Conservation (phyloP, 768 basidiomycete genomes). For the Rhizopogon vinicolor region DNA sequence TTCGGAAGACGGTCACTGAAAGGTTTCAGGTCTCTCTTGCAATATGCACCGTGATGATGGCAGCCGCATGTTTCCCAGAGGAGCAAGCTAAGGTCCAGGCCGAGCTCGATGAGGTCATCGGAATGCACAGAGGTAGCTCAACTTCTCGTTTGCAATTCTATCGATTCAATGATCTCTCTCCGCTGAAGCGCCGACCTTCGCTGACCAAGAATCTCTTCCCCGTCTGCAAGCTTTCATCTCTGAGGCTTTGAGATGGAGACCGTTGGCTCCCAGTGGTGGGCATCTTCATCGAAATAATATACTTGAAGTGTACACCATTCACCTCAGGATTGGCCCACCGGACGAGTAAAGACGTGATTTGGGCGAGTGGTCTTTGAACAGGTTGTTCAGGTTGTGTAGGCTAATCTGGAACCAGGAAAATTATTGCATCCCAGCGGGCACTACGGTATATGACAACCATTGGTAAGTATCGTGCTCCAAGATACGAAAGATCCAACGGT, state of each 20-base stretch:
- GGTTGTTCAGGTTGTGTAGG: not conserved
- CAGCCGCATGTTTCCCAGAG: conserved; percentile 45
- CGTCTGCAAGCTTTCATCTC: conserved; percentile 32
- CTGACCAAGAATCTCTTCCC: conserved; percentile 28
- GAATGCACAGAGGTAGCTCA: conserved; percentile 22
- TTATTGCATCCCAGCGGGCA: conserved; percentile 18
- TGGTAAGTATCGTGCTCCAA: conserved; percentile 8
- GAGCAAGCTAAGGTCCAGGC: conserved; percentile 43
- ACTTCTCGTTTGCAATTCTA: not conserved
- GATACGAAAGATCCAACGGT: not conserved
- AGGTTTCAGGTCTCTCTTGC: conserved; percentile 38
- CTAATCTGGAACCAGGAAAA: conserved; percentile 12
- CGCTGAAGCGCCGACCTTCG: conserved; percentile 30
- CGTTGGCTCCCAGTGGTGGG: conserved; percentile 24
- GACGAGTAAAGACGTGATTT: conserved; percentile 56
- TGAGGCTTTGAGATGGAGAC: conserved; percentile 32
- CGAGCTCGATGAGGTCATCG: conserved; percentile 48
- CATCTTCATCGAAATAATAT: not conserved
- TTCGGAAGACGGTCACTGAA: not conserved
- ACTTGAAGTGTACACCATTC: not conserved
- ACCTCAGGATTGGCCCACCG: conserved; percentile 48
- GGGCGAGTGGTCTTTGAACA: conserved; percentile 28
- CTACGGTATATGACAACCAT: conserved; percentile 14
- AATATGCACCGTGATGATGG: conserved; percentile 44
- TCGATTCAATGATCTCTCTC: not conserved